Percentiles rank a stretch among this genome's conserved stretches.
phyloP scores from a whole-genome alignment of 306 rosid species.

The Dalbergia cultrata region DNA sequence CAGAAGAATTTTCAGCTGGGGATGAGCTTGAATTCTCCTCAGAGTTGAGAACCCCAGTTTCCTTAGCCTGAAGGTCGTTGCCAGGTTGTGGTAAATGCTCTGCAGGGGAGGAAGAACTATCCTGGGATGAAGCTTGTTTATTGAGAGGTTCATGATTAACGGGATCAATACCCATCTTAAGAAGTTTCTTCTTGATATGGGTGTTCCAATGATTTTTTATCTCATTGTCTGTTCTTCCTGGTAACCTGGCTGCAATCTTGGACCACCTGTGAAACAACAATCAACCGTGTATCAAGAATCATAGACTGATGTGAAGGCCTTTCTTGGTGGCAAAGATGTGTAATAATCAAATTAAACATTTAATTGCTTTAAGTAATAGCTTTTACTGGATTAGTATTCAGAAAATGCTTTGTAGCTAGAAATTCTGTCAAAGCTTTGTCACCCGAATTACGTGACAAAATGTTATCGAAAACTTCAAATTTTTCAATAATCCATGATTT shows the following conservation, averaged over 20 bases:
- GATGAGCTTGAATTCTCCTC: constrained; percentile 66
- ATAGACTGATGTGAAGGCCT: not conserved
- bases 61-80: constrained; percentile 38
- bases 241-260: constrained; percentile 85
- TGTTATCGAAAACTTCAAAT: too few species aligned
- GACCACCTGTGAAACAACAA: constrained; percentile 77
- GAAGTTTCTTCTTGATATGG: constrained; percentile 87
- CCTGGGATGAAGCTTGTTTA: constrained; percentile 54
- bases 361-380: constrained; percentile 16
- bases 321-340: constrained; percentile 31
- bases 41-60: constrained; percentile 47
- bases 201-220: constrained; percentile 97
- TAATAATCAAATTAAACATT: not conserved
- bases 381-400: constrained; percentile 12
- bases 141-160: constrained; percentile 79
- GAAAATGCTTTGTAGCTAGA: too few species aligned
- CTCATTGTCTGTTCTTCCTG: constrained; percentile 93
- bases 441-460: too few species aligned
- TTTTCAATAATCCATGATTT: too few species aligned
- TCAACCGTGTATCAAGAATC: not conserved
- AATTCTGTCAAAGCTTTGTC: too few species aligned
- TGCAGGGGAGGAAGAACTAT: constrained; percentile 47
- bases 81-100: constrained; percentile 45
- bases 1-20: constrained; percentile 55
- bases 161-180: constrained; percentile 92